phyloP scores from a whole-genome alignment of 345 rosid genomes.

The Eucalyptus cladocalyx region DNA sequence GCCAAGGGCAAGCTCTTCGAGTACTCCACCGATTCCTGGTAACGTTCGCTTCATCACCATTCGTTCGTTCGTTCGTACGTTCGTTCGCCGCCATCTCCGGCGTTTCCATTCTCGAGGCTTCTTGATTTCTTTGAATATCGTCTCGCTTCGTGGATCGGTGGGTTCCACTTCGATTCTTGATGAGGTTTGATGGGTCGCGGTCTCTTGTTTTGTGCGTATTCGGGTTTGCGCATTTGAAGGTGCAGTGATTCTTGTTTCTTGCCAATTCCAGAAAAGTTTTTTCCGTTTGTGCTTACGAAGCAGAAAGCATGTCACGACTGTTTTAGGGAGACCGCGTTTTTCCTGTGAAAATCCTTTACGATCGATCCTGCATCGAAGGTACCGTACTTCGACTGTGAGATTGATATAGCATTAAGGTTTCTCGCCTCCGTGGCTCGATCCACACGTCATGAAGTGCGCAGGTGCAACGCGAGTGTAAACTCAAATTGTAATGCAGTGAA shows the following conservation, averaged over 20 bases:
- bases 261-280: neutral
- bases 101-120: neutral
- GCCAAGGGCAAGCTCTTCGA: conserved; percentile 33
- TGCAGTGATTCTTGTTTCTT: neutral
- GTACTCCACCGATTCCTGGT: conserved; percentile 32
- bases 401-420: neutral
- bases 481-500: neutral
- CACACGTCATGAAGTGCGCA: neutral
- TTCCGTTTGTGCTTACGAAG: neutral
- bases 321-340: neutral
- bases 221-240: neutral
- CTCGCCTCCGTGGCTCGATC: neutral
- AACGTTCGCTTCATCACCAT: neutral
- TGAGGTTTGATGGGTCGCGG: neutral
- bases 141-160: neutral
- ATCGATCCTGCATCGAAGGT: neutral
- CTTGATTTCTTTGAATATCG: neutral
- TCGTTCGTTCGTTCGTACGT: neutral
- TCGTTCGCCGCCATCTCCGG: no score
- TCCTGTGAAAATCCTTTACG: neutral
- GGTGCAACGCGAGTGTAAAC: neutral
- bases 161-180: neutral
- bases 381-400: neutral
- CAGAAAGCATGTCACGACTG: neutral
- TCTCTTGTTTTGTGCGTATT: neutral